These are phyloP conservation scores for Picocystis sp. DNA, from an alignment of 163 green algal genomes.

Conservation along the genomic window DNA sequence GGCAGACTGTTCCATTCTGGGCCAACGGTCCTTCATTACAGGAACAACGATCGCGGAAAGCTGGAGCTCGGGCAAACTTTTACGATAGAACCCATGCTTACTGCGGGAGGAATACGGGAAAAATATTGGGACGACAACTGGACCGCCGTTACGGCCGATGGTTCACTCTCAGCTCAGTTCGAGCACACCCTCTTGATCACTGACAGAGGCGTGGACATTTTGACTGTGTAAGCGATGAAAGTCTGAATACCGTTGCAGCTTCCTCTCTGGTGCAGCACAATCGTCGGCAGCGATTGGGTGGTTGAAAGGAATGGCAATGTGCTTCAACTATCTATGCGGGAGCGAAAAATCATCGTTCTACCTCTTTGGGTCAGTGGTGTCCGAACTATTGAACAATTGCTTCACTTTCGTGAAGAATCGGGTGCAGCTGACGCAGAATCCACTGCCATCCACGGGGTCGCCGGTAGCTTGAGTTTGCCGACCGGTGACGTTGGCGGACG, in stretches of 20 bases:
- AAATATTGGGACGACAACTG: slow-evolving; percentile 68
- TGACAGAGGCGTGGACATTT: slow-evolving; percentile 61
- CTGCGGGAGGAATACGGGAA: slow-evolving; percentile 15
- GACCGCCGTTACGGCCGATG: slow-evolving; percentile 75
- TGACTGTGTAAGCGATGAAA: slow-evolving; percentile 34
- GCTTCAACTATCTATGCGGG: no score
- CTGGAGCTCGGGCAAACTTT: slow-evolving; percentile 62
- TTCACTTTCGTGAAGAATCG: no score
- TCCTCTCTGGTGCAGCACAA: no score
- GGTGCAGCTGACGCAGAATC: no score
- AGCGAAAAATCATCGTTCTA: no score
- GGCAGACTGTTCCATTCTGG: slow-evolving; percentile 73
- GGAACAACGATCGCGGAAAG: slow-evolving; percentile 14
- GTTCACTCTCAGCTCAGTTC: slow-evolving; percentile 65
- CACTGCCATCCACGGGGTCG: no score
- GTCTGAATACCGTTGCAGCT: neutral
- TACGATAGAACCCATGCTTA: slow-evolving; percentile 97
- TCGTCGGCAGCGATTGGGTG: no score
- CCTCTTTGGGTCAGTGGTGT: no score
- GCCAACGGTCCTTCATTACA: slow-evolving; percentile 68
- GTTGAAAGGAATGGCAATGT: no score
- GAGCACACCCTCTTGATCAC: slow-evolving; percentile 94
- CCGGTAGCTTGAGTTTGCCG: no score
- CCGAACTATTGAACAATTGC: no score
- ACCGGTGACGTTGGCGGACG: no score